Conservation (phyloP, 441 rosid species). For the Codiaeum variegatum region DNA sequence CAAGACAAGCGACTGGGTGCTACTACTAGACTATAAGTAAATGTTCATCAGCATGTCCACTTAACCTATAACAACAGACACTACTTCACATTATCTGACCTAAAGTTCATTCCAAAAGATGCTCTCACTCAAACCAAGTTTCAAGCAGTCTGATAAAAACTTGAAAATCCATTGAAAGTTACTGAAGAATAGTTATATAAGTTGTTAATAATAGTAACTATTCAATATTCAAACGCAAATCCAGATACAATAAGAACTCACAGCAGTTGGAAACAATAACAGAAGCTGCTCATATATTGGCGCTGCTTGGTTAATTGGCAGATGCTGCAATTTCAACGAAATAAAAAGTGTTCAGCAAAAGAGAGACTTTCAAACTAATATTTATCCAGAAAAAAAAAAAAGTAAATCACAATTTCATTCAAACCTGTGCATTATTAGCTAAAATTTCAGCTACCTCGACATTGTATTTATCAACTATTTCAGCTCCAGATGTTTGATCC, state of each 20-base stretch:
- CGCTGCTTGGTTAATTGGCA: slow-evolving; percentile 73
- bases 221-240: not conserved
- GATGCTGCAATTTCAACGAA: slow-evolving; percentile 38
- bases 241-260: slow-evolving; percentile 36
- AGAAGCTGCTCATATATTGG: slow-evolving; percentile 86
- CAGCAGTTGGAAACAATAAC: slow-evolving; percentile 75
- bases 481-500: slow-evolving; percentile 20
- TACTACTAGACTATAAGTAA: not conserved
- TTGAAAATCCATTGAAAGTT: not conserved
- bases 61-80: not conserved
- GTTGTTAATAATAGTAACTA: not conserved
- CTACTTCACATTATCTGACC: not conserved
- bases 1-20: not conserved
- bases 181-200: not conserved
- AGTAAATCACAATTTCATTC: slow-evolving; percentile 1
- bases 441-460: slow-evolving; percentile 68
- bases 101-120: not conserved
- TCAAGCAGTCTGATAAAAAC: not conserved
- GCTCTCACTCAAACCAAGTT: not conserved
- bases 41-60: not conserved
- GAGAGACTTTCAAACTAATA: not conserved
- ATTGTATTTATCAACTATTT: slow-evolving; percentile 59
- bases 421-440: slow-evolving; percentile 64
- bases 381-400: not conserved
- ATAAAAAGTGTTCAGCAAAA: slow-evolving; percentile 4